These are phyloP conservation scores for Grosmannia serpens DNA, from an alignment of 2,329 filamentous ascomycete species.

Conservation along the genomic window DNA sequence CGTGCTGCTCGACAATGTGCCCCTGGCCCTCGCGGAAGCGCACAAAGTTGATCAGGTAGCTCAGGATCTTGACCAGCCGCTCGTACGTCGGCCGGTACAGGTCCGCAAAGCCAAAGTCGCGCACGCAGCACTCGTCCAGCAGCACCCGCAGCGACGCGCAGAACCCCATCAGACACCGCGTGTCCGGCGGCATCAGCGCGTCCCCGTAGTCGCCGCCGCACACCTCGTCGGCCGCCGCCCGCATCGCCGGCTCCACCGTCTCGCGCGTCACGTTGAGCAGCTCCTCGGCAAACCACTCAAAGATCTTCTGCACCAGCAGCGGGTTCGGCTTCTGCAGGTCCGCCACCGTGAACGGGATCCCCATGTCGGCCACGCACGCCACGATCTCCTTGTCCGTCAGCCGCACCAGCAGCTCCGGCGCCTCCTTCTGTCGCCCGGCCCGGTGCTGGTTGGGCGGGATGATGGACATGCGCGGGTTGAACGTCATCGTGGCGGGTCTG, in stretches of 20 bases:
- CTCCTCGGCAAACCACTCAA: constrained; percentile 93
- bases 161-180: constrained; percentile 90
- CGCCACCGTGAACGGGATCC: constrained; percentile 73
- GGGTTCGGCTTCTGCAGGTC: constrained; percentile 92
- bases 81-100: constrained; percentile 84
- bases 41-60: constrained; percentile 97
- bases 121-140: constrained; percentile 78
- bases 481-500: constrained; percentile 34
- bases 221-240: constrained; percentile 77
- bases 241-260: constrained; percentile 90
- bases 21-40: constrained; percentile 93
- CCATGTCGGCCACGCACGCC: constrained; percentile 94
- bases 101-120: constrained; percentile 88
- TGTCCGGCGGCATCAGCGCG: constrained; percentile 67
- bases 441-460: constrained; percentile 42
- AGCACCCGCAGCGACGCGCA: constrained; percentile 73
- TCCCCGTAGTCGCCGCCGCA: constrained; percentile 68
- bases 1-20: constrained; percentile 79
- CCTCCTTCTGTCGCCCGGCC: constrained; percentile 42
- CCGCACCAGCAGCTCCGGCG: constrained; percentile 48
- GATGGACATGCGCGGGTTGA: constrained; percentile 50
- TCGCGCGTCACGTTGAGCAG: constrained; percentile 90
- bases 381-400: constrained; percentile 71
- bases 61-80: constrained; percentile 88
- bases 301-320: constrained; percentile 90